Percentiles rank a stretch among this genome's conserved stretches.
Evolutionary conservation across 2,329 filamentous ascomycete species (phyloP).

Genomic region (Colletotrichum melonis): DNA sequence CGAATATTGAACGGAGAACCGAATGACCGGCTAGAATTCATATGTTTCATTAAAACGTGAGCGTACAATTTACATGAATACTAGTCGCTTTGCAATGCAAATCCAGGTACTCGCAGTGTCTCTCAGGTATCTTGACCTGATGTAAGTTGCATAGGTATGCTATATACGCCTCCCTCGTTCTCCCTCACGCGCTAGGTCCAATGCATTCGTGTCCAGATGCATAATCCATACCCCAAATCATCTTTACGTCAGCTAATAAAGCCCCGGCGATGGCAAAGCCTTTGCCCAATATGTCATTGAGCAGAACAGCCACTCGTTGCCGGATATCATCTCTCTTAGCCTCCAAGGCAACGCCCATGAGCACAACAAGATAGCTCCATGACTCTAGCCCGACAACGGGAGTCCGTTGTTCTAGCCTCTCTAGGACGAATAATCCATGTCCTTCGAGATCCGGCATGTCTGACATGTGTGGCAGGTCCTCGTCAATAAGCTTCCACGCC

Average conservation of each 20-base stretch:
- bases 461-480: conserved; percentile 7
- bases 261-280: conserved; percentile 1
- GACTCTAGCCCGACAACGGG: conserved; percentile 11
- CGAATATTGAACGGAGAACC: neutral
- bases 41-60: neutral
- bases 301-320: neutral
- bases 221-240: conserved; percentile 10
- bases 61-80: neutral
- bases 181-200: neutral
- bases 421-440: neutral
- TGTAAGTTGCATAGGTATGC: neutral
- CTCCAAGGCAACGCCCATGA: conserved; percentile 15
- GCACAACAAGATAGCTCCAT: conserved; percentile 7
- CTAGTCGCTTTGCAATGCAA: neutral
- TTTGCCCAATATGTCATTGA: neutral
- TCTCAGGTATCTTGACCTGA: neutral
- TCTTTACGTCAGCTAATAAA: neutral
- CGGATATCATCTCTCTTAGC: neutral
- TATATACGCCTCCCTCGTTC: too few species aligned
- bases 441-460: conserved; percentile 13
- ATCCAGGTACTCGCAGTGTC: neutral
- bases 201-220: neutral
- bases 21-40: neutral
- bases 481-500: conserved; percentile 19
- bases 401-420: conserved; percentile 20